Conservation (phyloP, 768 basidiomycete species). For the Tubosaeta brunneosetosa region DNA sequence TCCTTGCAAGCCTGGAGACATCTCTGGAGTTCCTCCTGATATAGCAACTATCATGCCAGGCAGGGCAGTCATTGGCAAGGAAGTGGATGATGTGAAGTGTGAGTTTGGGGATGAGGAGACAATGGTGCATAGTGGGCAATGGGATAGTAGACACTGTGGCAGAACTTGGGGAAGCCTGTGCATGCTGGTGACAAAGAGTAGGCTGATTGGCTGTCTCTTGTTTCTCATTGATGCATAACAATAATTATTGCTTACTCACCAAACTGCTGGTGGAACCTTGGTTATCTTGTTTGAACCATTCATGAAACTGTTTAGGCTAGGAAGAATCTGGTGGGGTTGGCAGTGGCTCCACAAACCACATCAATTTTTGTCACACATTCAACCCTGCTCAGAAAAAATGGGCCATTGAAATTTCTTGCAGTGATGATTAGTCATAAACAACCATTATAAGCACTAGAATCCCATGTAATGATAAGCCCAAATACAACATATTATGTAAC, state of each 20-base stretch:
- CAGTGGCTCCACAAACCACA: neutral
- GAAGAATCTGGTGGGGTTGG: neutral
- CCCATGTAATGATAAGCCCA: too few relatives aligned
- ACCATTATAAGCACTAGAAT: too few relatives aligned
- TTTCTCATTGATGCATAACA: constrained; percentile 6
- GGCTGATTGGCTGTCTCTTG: neutral
- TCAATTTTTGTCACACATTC: neutral
- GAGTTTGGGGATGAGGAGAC: constrained; percentile 28
- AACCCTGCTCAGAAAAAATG: too few relatives aligned
- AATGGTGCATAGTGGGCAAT: constrained; percentile 22
- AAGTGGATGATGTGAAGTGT: constrained; percentile 20
- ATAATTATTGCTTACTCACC: constrained; percentile 1
- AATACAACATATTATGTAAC: too few relatives aligned
- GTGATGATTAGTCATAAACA: too few relatives aligned
- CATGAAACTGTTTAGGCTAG: neutral
- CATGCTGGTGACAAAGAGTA: neutral
- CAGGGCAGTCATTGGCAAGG: constrained; percentile 19
- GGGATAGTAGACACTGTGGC: neutral
- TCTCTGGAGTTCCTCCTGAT: constrained; percentile 19
- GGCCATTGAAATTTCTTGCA: too few relatives aligned
- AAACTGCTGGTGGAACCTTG: neutral
- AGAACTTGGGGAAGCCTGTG: neutral
- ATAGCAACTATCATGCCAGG: constrained; percentile 13
- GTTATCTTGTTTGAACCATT: neutral
- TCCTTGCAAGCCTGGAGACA: constrained; percentile 25